Conservation (phyloP, 2,329 filamentous ascomycete genomes). For the Acephala macrosclerotiorum region DNA sequence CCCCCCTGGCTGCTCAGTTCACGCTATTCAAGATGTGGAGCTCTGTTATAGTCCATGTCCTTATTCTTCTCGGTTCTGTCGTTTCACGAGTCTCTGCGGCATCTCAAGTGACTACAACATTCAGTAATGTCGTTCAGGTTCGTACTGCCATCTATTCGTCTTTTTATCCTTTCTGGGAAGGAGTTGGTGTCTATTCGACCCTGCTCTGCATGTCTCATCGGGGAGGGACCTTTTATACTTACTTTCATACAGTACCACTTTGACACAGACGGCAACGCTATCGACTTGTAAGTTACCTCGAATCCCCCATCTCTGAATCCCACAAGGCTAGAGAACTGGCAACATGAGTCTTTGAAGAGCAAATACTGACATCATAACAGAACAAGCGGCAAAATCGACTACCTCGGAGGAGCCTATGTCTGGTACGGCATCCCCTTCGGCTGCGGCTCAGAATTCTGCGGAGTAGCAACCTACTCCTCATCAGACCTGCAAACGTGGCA, state of each 20-base stretch:
- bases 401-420: constrained; percentile 32
- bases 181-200: no score
- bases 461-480: constrained; percentile 36
- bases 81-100: constrained; percentile 14
- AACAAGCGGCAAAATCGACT: constrained; percentile 38
- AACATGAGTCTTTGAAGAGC: background rate
- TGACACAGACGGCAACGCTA: constrained; percentile 37
- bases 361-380: constrained; percentile 1
- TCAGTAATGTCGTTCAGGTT: constrained; percentile 25
- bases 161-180: background rate
- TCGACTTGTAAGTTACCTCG: constrained; percentile 25
- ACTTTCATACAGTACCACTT: constrained; percentile 28
- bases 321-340: background rate
- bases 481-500: constrained; percentile 34
- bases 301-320: background rate
- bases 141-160: background rate
- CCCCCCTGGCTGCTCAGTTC: background rate
- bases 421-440: constrained; percentile 36
- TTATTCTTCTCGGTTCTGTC: constrained; percentile 16
- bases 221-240: no score
- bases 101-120: constrained; percentile 27
- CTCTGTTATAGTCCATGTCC: background rate
- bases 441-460: constrained; percentile 35
- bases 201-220: no score
- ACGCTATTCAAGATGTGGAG: constrained; percentile 8